Conservation (phyloP, 2,329 filamentous ascomycete species). For the Neobulgaria alba region DNA sequence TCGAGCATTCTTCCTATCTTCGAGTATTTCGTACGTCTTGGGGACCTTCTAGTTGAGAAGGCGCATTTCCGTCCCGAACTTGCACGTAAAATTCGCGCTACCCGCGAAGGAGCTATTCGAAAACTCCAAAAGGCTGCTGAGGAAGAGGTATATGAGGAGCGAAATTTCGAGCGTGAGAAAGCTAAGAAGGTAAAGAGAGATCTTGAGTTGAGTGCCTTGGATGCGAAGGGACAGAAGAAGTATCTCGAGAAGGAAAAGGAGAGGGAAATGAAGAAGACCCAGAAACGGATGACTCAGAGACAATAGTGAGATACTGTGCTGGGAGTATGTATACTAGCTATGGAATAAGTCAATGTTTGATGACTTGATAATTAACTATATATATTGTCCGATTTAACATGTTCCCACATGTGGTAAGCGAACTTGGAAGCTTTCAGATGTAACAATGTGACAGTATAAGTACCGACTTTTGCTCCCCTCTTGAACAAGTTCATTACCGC, state of each 20-base stretch:
- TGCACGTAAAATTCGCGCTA: conserved; percentile 68
- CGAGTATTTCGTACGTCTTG: conserved; percentile 72
- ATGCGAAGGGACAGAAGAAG: conserved; percentile 79
- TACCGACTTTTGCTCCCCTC: too few relatives aligned
- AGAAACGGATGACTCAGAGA: conserved; percentile 49
- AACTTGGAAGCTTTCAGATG: too few relatives aligned
- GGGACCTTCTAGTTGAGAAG: conserved; percentile 66
- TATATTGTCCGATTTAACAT: too few relatives aligned
- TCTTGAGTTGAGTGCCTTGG: conserved; percentile 65
- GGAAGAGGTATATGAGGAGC: conserved; percentile 72
- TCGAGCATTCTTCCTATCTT: conserved; percentile 64
- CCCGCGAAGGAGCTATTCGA: conserved; percentile 71
- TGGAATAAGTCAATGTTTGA: too few relatives aligned
- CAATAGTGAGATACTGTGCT: conserved; percentile 15
- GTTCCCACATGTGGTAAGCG: too few relatives aligned
- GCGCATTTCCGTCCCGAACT: conserved; percentile 90
- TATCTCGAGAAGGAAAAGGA: conserved; percentile 74
- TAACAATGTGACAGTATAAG: too few relatives aligned
- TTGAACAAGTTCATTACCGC: too few relatives aligned
- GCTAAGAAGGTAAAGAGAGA: conserved; percentile 87
- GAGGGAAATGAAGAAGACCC: conserved; percentile 55
- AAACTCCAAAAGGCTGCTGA: conserved; percentile 75
- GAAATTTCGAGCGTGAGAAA: conserved; percentile 61
- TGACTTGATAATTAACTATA: too few relatives aligned
- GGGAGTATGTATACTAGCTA: too few relatives aligned